Conservation (phyloP, 495 filamentous ascomycete genomes). For the Hypoxylon cercidicola region DNA sequence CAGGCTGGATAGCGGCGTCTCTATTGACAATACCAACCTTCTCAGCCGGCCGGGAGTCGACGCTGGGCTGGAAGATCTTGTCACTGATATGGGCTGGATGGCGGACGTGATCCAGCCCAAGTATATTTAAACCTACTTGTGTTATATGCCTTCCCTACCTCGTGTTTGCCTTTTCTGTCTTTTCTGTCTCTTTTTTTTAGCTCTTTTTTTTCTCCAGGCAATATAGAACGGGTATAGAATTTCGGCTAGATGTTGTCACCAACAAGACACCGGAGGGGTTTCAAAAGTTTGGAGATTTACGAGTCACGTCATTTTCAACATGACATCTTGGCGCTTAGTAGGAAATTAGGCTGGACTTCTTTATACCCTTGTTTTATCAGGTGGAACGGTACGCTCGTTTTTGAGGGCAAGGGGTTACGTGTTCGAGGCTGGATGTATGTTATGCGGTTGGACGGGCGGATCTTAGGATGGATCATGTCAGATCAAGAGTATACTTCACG, state of each 20-base stretch:
- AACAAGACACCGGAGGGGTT: slow-evolving; percentile 15
- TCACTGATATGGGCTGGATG: slow-evolving; percentile 60
- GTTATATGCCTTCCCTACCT: slow-evolving; percentile 11
- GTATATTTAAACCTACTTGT: slow-evolving; percentile 28
- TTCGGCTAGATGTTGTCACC: slow-evolving; percentile 31
- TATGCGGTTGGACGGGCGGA: slow-evolving; percentile 22
- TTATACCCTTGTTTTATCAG: slow-evolving; percentile 32
- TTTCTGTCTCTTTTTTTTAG: slow-evolving; percentile 5
- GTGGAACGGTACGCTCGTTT: slow-evolving; percentile 17
- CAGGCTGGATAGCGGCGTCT: slow-evolving; percentile 40
- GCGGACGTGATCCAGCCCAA: slow-evolving; percentile 51
- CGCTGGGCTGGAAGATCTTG: slow-evolving; percentile 54
- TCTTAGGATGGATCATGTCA: slow-evolving; percentile 21
- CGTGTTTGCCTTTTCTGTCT: too few relatives aligned
- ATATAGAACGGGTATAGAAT: slow-evolving; percentile 35
- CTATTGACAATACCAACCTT: slow-evolving; percentile 41
- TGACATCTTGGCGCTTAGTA: slow-evolving; percentile 26
- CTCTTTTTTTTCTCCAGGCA: slow-evolving; percentile 7
- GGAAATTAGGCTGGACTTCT: slow-evolving; percentile 11
- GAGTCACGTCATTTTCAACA: slow-evolving; percentile 13
- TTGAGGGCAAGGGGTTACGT: slow-evolving; percentile 27
- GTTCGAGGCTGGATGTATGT: slow-evolving; percentile 18
- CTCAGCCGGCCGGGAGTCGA: slow-evolving; percentile 49
- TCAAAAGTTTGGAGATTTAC: slow-evolving; percentile 33
- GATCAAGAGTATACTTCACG: slow-evolving; percentile 10